These are phyloP conservation scores for Hippophae gyantsensis DNA, from an alignment of 306 rosid genomes.

Conservation along the genomic window DNA sequence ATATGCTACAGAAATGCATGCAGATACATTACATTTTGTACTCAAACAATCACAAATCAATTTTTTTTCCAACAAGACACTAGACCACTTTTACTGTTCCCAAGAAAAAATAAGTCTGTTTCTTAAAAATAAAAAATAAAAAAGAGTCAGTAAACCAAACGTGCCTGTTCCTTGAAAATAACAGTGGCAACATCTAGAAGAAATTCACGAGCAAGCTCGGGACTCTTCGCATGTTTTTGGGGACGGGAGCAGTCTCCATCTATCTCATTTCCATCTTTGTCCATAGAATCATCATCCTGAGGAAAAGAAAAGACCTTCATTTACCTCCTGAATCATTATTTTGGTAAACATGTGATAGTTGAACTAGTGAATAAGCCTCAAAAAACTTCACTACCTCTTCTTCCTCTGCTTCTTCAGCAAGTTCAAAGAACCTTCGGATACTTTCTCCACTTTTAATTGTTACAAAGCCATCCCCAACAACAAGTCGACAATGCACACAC, in stretches of 20 bases:
- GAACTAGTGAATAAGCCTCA: conserved; percentile 17
- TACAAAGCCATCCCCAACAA: conserved; percentile 84
- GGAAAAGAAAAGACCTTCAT: conserved; percentile 18
- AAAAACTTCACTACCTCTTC: conserved; percentile 69
- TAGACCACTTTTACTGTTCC: not conserved
- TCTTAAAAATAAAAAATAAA: not conserved
- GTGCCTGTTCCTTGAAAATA: conserved; percentile 92
- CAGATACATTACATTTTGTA: conserved; percentile 2
- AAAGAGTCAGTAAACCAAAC: conserved; percentile 24
- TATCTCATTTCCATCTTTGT: conserved; percentile 83
- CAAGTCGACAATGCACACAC: conserved; percentile 89
- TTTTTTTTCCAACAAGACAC: not conserved
- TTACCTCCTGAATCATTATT: conserved; percentile 8
- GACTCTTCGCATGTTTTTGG: conserved; percentile 99
- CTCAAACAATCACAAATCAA: not conserved
- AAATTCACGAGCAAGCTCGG: conserved; percentile 98
- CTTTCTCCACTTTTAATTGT: conserved; percentile 89
- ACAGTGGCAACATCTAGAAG: conserved; percentile 96
- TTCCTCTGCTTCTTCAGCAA: conserved; percentile 99
- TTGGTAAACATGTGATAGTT: conserved; percentile 2
- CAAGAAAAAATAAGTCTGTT: conserved; percentile 6
- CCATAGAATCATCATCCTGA: conserved; percentile 90
- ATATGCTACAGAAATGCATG: not conserved
- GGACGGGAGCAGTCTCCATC: conserved; percentile 99
- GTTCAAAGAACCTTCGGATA: conserved; percentile 88